Conservation (phyloP, 305 asterid genomes). For the Fraxinus baroniana region DNA sequence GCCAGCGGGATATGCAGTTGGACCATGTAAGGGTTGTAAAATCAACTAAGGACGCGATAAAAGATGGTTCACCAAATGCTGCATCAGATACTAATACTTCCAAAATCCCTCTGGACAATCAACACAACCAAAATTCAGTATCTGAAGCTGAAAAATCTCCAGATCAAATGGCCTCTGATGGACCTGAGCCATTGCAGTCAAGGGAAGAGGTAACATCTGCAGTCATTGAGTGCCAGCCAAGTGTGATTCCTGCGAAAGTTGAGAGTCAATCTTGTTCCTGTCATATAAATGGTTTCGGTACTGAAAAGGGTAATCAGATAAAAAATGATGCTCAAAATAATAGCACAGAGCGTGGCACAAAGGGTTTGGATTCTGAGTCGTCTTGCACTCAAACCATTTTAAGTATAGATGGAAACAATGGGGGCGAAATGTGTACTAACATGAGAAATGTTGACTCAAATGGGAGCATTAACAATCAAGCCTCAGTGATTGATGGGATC, state of each 20-base stretch:
- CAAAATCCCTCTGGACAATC: constrained; percentile 33
- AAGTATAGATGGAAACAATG: constrained; percentile 41
- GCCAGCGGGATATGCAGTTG: constrained; percentile 42
- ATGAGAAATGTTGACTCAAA: constrained; percentile 33
- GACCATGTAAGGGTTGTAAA: constrained; percentile 44
- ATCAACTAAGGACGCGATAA: constrained; percentile 42
- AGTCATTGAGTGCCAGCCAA: constrained; percentile 41
- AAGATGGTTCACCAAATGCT: constrained; percentile 32
- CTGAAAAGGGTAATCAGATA: constrained; percentile 33
- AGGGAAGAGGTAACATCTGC: constrained; percentile 36
- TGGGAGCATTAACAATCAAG: constrained; percentile 29
- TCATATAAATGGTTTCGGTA: constrained; percentile 50
- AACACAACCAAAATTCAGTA: constrained; percentile 37
- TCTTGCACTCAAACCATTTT: constrained; percentile 41
- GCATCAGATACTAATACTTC: constrained; percentile 45
- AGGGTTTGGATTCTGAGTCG: constrained; percentile 56
- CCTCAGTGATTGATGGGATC: constrained; percentile 31
- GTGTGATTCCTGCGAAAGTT: constrained; percentile 27
- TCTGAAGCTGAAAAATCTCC: constrained; percentile 39
- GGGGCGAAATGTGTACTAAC: constrained; percentile 35
- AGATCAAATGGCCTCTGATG: constrained; percentile 37
- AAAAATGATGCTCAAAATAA: constrained; percentile 34
- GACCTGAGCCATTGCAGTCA: constrained; percentile 31
- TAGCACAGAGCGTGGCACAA: constrained; percentile 31
- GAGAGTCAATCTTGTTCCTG: constrained; percentile 44